These are phyloP conservation scores for Erucastrum elatum DNA, from an alignment of 345 rosid species.

Conservation along the genomic window DNA sequence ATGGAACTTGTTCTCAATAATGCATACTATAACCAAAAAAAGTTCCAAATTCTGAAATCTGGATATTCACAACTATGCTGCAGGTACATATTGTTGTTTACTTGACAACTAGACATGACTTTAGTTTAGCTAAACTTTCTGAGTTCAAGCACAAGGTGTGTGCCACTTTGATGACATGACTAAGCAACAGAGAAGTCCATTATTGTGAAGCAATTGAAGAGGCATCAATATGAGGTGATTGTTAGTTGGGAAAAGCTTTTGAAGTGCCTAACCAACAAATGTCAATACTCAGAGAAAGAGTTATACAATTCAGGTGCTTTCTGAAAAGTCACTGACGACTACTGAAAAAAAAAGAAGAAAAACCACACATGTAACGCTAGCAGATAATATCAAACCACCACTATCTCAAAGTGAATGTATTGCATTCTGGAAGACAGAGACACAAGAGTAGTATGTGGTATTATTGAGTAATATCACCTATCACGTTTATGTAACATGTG, in stretches of 20 bases:
- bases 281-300: conserved; percentile 26
- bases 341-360: not conserved
- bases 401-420: not conserved
- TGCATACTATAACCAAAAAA: too few species aligned
- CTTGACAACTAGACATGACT: conserved; percentile 17
- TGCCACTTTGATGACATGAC: conserved; percentile 60
- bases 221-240: conserved; percentile 63
- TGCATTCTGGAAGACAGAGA: not conserved
- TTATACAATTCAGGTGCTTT: conserved; percentile 28
- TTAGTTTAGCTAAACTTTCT: conserved; percentile 44
- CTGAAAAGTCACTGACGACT: conserved; percentile 10
- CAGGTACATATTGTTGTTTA: conserved; percentile 21
- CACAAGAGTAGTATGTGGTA: not conserved
- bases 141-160: conserved; percentile 37
- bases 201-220: conserved; percentile 79
- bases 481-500: conserved; percentile 17
- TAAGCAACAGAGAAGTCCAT: conserved; percentile 61
- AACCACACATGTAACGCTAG: conserved; percentile 9
- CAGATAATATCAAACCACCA: conserved; percentile 12
- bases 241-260: conserved; percentile 65
- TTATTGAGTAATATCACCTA: not conserved
- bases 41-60: too few species aligned
- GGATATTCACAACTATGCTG: not conserved
- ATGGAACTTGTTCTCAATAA: too few species aligned
- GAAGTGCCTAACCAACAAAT: conserved; percentile 62